These are phyloP conservation scores for Gynostemma pentaphyllum DNA, from an alignment of 306 rosid species.

Conservation along the genomic window DNA sequence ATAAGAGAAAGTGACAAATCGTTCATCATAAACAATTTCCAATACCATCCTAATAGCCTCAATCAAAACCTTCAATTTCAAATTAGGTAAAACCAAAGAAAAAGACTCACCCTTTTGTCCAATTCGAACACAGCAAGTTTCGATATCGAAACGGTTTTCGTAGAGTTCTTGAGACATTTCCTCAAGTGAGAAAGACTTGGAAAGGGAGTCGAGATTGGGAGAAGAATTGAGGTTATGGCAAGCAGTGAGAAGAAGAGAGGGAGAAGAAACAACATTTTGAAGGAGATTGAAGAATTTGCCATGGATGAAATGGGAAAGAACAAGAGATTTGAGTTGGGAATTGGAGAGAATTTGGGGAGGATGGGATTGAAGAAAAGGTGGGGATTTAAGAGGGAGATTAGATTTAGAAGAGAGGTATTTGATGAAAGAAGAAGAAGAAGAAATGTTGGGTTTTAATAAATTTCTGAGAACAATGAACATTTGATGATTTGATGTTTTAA, in stretches of 20 bases:
- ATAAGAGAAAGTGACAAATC: slow-evolving; percentile 42
- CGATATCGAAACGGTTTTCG: slow-evolving; percentile 45
- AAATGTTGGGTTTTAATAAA: too few relatives aligned
- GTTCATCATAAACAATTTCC: slow-evolving; percentile 42
- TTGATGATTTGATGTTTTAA: too few relatives aligned
- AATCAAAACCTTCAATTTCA: slow-evolving; percentile 71
- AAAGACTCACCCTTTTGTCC: slow-evolving; percentile 22
- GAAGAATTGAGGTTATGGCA: slow-evolving; percentile 34
- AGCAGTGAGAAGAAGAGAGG: slow-evolving; percentile 60
- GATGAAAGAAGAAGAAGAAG: too few relatives aligned
- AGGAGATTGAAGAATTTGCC: slow-evolving; percentile 54
- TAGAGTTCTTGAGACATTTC: slow-evolving; percentile 34
- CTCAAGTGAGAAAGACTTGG: slow-evolving; percentile 25
- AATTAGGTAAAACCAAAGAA: slow-evolving; percentile 57
- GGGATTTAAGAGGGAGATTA: too few relatives aligned
- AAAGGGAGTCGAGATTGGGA: slow-evolving; percentile 15
- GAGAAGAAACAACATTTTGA: slow-evolving; percentile 57
- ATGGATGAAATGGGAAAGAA: slow-evolving; percentile 34
- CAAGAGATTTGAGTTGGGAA: slow-evolving; percentile 49
- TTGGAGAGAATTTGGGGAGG: slow-evolving; percentile 26
- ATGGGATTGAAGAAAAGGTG: too few relatives aligned
- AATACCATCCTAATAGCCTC: slow-evolving; percentile 56
- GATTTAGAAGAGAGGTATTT: too few relatives aligned
- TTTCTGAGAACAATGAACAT: too few relatives aligned
- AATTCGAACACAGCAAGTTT: slow-evolving; percentile 30